Base-by-base conservation (phyloP, 208 protist genomes). In the Angomonas ambiguus region DNA sequence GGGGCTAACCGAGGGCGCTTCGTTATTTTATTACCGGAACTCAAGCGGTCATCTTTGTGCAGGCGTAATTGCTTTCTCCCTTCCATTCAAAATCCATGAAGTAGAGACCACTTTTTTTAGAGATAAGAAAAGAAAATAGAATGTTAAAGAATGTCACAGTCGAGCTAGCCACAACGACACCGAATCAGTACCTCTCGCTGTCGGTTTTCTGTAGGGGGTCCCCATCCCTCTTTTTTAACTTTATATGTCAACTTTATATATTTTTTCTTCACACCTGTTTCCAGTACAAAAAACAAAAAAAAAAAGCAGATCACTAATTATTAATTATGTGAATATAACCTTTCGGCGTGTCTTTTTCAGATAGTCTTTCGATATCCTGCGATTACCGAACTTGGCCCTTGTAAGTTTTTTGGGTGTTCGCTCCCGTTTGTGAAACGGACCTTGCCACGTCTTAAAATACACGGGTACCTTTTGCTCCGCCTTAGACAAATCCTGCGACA, bases 321-420 rank as follows among this genome's bases (percentile, higher is more conserved):
- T 16, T 18, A 28, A 31, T 41, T 13, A 53, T 4, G 8, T n/a
- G 16, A 20, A 13, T 27, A 53, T 53, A 13, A 53, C 45, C 55
- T 84, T 83, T 25, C 74, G 80, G 6, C 78, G 75, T 38, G 84
- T 87, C 8, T 82, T 71, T 25, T 85, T 79, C n/a, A 93, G 62
- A 68, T 95, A 95, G 66, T 90, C 72, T 49, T 75, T 88, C 2
- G 82, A 85, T 65, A 95, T 92, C 18, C 82, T 73, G 0, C 78
- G 80, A 13, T 74, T 89, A 41, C 90, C 90, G 68, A 95, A 95
- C 1, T 59, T 71, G 51, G 83, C 65, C 42, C 66, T 73, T 33
- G 65, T 59, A 10, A 74, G 76, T 5, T 61, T 16, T 34, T 61
- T 61, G 16, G 49, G 49, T 55, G 49, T 41, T 41, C 35, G 71